Evolutionary conservation across 306 rosid species (phyloP), one percentile per base, ranked within the genome.

Genomic region (Oemleria cerasiformis): DNA sequence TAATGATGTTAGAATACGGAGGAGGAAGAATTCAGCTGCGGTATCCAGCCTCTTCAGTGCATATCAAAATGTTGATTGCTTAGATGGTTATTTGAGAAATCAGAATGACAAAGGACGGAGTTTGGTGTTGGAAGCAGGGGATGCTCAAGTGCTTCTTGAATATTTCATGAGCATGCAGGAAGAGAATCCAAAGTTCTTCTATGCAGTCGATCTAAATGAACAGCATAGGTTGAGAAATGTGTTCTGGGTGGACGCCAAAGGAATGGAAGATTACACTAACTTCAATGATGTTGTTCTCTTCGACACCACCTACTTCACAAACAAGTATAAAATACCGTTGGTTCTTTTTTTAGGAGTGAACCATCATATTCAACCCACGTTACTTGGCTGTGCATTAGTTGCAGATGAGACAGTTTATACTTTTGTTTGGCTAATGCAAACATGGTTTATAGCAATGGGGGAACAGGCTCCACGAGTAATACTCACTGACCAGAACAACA

Each of bases 401-500:
- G 79, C 79, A 3, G 79, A 76, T 42, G 70, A 76, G 63, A 61
- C 70, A 0, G 74, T 68, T 9, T 42, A 76, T 49, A 76, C 79
- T 68, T 76, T 39, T 68, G 63, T 68, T 21, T 76, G 79, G 79
- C 45, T 76, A 14, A 68, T 76, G 75, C 79, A 76, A 56, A 76
- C 75, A 17, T 76, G 79, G 79, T 68, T 76, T 12, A 68, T 76
- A 36, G 79, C 79, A 60, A 76, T 76, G 74, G 79, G 79, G 20
- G 79, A 76, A 19, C 79, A 68, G 30, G 57, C 79, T 60, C 79
- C 79, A 25, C 60, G 79, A 68, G 79, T 76, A 41, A 76, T 76
- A 5, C 79, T 76, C 36, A 68, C 79, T 5, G 74, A 76, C 56
- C 75, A 60, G 57, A 76, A 76, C 57, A 45, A 59, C 1, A 65